phyloP scores from a whole-genome alignment of 495 filamentous ascomycete genomes.

The Xeromyces bisporus region DNA sequence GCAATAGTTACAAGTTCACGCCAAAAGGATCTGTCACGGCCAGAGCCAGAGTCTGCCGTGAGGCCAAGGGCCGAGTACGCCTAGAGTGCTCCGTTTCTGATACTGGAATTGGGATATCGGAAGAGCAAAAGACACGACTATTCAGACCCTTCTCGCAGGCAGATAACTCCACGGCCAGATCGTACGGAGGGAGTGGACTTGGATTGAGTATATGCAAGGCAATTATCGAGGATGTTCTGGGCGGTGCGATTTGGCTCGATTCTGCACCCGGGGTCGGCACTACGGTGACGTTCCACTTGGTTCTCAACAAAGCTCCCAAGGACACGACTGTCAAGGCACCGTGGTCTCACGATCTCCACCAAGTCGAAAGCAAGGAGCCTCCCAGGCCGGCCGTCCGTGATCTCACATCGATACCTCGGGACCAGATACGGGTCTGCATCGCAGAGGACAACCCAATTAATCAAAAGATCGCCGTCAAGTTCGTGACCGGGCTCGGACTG shows the following conservation, averaged over 20 bases:
- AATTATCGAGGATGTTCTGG: slow-evolving; percentile 79
- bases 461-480: slow-evolving; percentile 79
- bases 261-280: slow-evolving; percentile 60
- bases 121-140: slow-evolving; percentile 63
- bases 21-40: slow-evolving; percentile 73
- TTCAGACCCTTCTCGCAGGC: slow-evolving; percentile 88
- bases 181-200: slow-evolving; percentile 80
- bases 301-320: slow-evolving; percentile 60
- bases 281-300: slow-evolving; percentile 69
- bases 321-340: slow-evolving; percentile 37
- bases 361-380: slow-evolving; percentile 12
- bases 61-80: slow-evolving; percentile 50
- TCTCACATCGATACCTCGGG: slow-evolving; percentile 52
- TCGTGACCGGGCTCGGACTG: slow-evolving; percentile 69
- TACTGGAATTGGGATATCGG: slow-evolving; percentile 77
- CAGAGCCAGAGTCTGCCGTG: slow-evolving; percentile 47
- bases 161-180: slow-evolving; percentile 69
- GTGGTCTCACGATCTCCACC: slow-evolving; percentile 33
- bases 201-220: slow-evolving; percentile 91
- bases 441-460: slow-evolving; percentile 90
- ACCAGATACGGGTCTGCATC: slow-evolving; percentile 69
- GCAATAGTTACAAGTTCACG: slow-evolving; percentile 91
- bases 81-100: slow-evolving; percentile 77
- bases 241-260: slow-evolving; percentile 67
- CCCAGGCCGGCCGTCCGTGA: slow-evolving; percentile 29